Evolutionary conservation across 495 filamentous ascomycete species (phyloP).

Genomic region (Hypoxylon lenormandii): DNA sequence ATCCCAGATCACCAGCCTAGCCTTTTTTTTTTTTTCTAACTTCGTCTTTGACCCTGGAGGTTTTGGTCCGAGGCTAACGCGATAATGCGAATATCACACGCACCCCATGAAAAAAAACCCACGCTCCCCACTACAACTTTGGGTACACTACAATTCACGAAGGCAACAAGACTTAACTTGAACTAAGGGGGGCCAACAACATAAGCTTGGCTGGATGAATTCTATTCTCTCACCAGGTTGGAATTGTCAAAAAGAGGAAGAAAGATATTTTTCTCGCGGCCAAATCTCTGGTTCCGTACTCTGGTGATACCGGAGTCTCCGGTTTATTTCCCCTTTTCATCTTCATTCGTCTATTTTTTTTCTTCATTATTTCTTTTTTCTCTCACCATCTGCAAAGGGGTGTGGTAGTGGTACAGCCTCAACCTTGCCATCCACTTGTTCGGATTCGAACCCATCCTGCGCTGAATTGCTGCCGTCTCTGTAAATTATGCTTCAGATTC

Average conservation of each 20-base stretch:
- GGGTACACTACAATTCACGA: no score
- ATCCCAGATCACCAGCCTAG: constrained; percentile 6
- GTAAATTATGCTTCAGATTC: constrained; percentile 30
- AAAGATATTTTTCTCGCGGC: constrained; percentile 21
- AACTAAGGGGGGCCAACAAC: no score
- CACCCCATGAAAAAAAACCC: constrained; percentile 12
- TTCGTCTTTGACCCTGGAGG: constrained; percentile 32
- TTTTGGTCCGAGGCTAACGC: constrained; percentile 48
- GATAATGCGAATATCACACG: constrained; percentile 16
- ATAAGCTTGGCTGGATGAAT: neutral
- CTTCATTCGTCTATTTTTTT: no score
- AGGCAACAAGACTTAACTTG: no score
- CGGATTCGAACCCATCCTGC: constrained; percentile 12
- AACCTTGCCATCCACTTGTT: constrained; percentile 18
- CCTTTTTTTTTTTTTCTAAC: constrained; percentile 5
- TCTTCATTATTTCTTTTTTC: constrained; percentile 12
- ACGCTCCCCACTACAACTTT: neutral
- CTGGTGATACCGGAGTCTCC: constrained; percentile 29
- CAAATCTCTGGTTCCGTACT: constrained; percentile 22
- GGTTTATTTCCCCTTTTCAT: constrained; percentile 3
- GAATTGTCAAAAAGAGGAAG: constrained; percentile 8
- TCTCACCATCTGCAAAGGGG: constrained; percentile 9
- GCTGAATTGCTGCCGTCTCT: constrained; percentile 27
- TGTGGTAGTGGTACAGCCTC: constrained; percentile 12
- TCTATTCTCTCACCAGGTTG: neutral